Evolutionary conservation across 176 grass and related monocot species (phyloP).

Genomic region (Cenchrus americanus): DNA sequence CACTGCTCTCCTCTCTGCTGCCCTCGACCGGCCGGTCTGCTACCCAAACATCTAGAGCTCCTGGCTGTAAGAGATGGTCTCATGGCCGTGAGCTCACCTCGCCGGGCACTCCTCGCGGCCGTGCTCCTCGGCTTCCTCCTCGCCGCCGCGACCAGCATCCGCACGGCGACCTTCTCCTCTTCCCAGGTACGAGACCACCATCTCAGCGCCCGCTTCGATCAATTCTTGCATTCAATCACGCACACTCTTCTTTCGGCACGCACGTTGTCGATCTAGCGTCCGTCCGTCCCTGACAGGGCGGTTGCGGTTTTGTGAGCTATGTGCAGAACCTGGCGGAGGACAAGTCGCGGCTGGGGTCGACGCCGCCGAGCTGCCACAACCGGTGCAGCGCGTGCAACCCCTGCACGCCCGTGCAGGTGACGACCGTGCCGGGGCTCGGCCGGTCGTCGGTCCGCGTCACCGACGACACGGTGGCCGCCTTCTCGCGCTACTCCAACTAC

Average conservation of each 20-base stretch:
- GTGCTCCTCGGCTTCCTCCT: conserved; percentile 56
- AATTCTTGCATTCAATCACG: neutral
- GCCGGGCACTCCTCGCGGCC: conserved; percentile 37
- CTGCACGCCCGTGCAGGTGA: conserved; percentile 80
- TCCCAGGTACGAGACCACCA: conserved; percentile 55
- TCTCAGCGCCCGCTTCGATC: neutral
- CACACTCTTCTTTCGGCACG: neutral
- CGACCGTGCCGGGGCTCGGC: conserved; percentile 47
- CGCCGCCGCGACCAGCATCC: conserved; percentile 40
- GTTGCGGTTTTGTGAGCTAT: neutral
- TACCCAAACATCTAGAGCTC: neutral
- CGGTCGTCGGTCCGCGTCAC: neutral
- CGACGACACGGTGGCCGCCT: conserved; percentile 21
- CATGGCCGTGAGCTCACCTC: conserved; percentile 68
- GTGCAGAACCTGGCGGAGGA: conserved; percentile 61
- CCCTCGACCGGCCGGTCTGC: neutral
- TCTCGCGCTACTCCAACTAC: conserved; percentile 83
- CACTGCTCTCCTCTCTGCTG: conserved; percentile 7
- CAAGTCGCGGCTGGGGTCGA: conserved; percentile 88
- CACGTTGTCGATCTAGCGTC: too few species aligned
- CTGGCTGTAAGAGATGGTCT: conserved; percentile 47
- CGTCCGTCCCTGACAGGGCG: neutral
- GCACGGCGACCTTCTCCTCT: conserved; percentile 38
- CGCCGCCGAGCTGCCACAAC: conserved; percentile 88
- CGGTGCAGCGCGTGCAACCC: conserved; percentile 89